These are phyloP conservation scores for Dioszegia crocea DNA, from an alignment of 768 basidiomycete genomes.

Conservation along the genomic window DNA sequence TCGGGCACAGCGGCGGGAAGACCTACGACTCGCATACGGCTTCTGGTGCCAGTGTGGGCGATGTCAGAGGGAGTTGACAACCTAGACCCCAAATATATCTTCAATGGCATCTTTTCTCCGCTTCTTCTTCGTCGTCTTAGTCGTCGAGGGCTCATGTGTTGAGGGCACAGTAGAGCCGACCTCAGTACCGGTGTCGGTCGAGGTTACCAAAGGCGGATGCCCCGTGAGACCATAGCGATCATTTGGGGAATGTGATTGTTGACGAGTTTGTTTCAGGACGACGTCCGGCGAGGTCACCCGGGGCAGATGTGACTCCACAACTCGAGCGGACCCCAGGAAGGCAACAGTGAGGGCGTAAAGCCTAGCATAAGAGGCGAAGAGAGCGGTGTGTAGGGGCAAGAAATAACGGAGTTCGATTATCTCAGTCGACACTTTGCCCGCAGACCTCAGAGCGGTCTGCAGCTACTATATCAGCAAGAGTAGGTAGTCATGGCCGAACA, in stretches of 20 bases:
- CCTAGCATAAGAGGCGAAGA: constrained; percentile 26
- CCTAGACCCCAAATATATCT: constrained; percentile 23
- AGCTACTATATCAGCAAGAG: no score
- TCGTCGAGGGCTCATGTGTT: neutral
- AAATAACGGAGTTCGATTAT: constrained; percentile 35
- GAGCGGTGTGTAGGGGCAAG: constrained; percentile 29
- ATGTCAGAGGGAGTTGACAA: constrained; percentile 64
- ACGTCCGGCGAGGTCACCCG: no score
- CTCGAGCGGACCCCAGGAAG: neutral
- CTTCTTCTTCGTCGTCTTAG: constrained; percentile 7
- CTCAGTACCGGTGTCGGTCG: no score
- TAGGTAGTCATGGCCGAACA: neutral
- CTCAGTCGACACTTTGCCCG: constrained; percentile 13
- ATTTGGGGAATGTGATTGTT: no score
- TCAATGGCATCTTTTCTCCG: constrained; percentile 20
- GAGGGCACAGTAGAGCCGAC: no score
- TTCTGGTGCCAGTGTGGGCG: constrained; percentile 62
- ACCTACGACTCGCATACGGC: constrained; percentile 45
- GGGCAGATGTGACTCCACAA: no score
- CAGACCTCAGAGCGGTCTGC: constrained; percentile 7
- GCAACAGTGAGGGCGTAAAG: constrained; percentile 22
- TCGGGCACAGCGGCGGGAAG: constrained; percentile 31
- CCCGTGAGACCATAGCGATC: no score
- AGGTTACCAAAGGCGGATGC: no score
- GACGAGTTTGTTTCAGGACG: no score